Base-by-base conservation (phyloP, 2,329 filamentous ascomycete species). In the Geosmithia flava region DNA sequence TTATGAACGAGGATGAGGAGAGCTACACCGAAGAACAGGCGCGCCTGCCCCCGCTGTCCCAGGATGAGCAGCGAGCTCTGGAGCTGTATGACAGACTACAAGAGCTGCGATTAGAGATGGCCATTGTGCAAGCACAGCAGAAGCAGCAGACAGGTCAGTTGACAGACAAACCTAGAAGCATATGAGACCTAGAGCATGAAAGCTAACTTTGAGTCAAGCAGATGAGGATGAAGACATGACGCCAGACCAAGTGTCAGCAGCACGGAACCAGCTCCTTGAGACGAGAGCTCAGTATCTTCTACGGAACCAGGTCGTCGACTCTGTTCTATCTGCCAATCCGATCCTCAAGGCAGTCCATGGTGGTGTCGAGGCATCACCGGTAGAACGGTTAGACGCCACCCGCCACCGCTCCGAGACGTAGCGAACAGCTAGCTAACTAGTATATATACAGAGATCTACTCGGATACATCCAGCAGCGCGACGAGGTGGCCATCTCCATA, bases 261-360 rank as follows among this genome's bases (percentile, higher is more conserved):
- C 80, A 7, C 80, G 88, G 62, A 71, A 73, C 48, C 80, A 81
- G 46, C 74, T 87, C 20, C 70, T 91, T 29, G 76, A 87, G 55
- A 79, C 85, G 23, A 80, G 81, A 58, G 81, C 85, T 48, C 73
- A 74, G 50, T 86, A 87, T 62, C 73, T 79, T 41, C 70, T 91
- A 49, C 80, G 80, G 53, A 83, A 83, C 60, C 80, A 80, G 51
- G 80, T 86, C 20, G 71, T 82, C 20, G 79, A 85, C 52, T 80
- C 75, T 44, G 79, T 87, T 47, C 65, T 93, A 54, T 78, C 80
- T 55, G 81, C 81, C 49, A 83, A 87, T 56, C 87, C 88, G 7
- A 80, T 86, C 41, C 68, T 94, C 49, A 87, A 85, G 58, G 83
- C 87, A 7, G 80, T 91, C 40, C 86, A 94, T 61, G 69, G 76